Base-by-base conservation (phyloP, 257 asterid species). In the Nicotiana tomentosiformis region DNA sequence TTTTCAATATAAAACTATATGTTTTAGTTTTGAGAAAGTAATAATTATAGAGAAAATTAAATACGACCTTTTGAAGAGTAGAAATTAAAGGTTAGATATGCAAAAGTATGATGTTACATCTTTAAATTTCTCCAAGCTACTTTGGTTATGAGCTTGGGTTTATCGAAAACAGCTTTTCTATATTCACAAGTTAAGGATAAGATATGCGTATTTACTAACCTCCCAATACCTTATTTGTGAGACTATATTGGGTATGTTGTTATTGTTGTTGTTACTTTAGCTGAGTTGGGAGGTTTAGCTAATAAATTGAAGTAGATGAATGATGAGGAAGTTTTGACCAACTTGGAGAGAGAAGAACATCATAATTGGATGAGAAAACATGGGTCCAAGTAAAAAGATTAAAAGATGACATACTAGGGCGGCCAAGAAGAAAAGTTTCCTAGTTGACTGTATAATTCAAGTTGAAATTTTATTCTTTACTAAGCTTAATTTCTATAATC, bases 371-470 rank as follows among this genome's bases (percentile, higher is more conserved):
- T 39, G 30, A 29, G 11, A 39, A 60, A 23, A 12, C 20, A 79
- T 79, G 74, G 82, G 74, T 14, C 82, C 80, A 23, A 74, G 16
- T 15, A 49, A 4, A 74, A 49, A 49, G 3, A 49, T 49, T 74
- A 74, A 74, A 74, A 74, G 16, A 49, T 49, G 15, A 30, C 20
- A 74, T 26, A 20, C 5, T n/a, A 6, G 8, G 57, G 53, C 60
- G 12, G 82, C 53, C 20, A 58, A 60, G 26, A 23, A 23, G 26
- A 77, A 33, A 16, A 32, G 49, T 12, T 1, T 12, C 4, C 33
- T 10, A 78, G 55, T 26, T 78, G 37, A 58, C n/a, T 8, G 37
- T 70, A 18, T 20, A 20, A 61, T 20, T 61, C 33, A 10, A 61
- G 26, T 61, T 61, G 67, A 23, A 9, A 3, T 60, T 60, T 10